A percentile compares a stretch with the other conserved stretches of the same genome.
Conservation (phyloP, 1,284 basidiomycete species). For the Tilletia setariae region DNA sequence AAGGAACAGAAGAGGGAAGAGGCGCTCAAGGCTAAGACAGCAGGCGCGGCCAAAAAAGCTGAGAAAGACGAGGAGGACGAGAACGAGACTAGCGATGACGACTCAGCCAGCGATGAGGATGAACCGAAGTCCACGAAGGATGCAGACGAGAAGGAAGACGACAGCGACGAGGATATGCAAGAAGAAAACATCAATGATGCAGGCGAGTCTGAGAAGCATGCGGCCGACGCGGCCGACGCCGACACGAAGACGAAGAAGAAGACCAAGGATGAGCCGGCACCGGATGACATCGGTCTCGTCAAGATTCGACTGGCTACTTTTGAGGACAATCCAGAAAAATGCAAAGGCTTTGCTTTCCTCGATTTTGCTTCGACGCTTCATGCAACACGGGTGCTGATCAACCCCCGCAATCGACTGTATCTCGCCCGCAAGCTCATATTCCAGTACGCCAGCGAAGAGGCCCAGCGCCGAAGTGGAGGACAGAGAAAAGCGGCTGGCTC, state of each 20-base stretch:
- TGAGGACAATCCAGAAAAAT: conserved; percentile 78
- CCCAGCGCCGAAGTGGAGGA: conserved; percentile 60
- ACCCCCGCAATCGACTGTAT: conserved; percentile 77
- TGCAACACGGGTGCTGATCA: conserved; percentile 77
- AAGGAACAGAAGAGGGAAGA: conserved; percentile 6
- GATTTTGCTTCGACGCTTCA: conserved; percentile 78
- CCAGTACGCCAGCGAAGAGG: conserved; percentile 82
- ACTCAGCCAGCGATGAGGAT: neutral
- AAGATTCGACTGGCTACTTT: conserved; percentile 92
- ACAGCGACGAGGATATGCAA: neutral
- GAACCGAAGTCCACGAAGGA: neutral
- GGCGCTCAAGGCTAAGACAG: conserved; percentile 18
- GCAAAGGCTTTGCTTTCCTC: conserved; percentile 95
- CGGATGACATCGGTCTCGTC: conserved; percentile 65
- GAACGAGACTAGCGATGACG: neutral
- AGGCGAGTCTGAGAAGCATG: neutral
- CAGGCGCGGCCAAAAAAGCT: neutral
- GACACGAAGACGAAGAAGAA: conserved; percentile 10
- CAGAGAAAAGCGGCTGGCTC: conserved; percentile 34
- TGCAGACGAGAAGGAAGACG: neutral
- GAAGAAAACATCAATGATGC: neutral
- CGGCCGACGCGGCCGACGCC: conserved; percentile 3
- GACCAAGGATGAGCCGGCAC: neutral
- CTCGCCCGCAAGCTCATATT: conserved; percentile 79
- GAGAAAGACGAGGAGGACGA: conserved; percentile 14